Conservation (phyloP, 495 filamentous ascomycete species). For the Elasticomyces elasticus region DNA sequence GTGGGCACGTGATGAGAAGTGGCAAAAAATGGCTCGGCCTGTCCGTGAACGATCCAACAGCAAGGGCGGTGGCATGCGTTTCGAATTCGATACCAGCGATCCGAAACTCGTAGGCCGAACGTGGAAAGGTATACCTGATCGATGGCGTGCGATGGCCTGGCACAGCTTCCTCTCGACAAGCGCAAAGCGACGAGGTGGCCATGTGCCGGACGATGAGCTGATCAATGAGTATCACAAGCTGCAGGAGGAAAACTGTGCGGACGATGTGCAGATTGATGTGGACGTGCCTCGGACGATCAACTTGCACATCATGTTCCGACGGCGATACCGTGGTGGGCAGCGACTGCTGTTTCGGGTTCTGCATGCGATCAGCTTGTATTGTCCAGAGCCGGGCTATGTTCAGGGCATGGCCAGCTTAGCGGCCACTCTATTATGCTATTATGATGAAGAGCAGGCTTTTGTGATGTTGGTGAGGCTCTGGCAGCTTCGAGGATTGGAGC, state of each 20-base stretch:
- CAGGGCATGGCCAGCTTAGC: conserved; percentile 95
- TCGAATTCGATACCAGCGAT: conserved; percentile 77
- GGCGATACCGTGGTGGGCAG: conserved; percentile 70
- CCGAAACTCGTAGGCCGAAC: conserved; percentile 81
- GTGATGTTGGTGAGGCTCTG: conserved; percentile 91
- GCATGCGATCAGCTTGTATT: conserved; percentile 83
- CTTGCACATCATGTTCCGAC: conserved; percentile 94
- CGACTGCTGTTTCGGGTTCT: conserved; percentile 86
- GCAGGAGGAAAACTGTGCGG: conserved; percentile 62
- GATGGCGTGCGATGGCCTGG: conserved; percentile 91
- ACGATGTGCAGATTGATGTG: conserved; percentile 95
- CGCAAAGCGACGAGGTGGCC: conserved; percentile 53
- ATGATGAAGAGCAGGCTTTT: conserved; percentile 87
- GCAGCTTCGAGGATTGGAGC: conserved; percentile 75
- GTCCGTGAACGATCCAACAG: conserved; percentile 25
- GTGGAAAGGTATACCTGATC: conserved; percentile 97
- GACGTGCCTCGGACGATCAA: conserved; percentile 94
- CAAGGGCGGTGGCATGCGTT: conserved; percentile 71
- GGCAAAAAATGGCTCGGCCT: conserved; percentile 82
- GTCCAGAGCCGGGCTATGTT: conserved; percentile 87
- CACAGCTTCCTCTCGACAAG: conserved; percentile 82
- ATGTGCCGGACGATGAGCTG: conserved; percentile 59
- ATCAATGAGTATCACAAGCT: conserved; percentile 53
- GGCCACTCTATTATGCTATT: conserved; percentile 91
- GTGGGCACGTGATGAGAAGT: conserved; percentile 79